Conservation (phyloP, 441 rosid genomes). For the Syzygium syzygioides region DNA sequence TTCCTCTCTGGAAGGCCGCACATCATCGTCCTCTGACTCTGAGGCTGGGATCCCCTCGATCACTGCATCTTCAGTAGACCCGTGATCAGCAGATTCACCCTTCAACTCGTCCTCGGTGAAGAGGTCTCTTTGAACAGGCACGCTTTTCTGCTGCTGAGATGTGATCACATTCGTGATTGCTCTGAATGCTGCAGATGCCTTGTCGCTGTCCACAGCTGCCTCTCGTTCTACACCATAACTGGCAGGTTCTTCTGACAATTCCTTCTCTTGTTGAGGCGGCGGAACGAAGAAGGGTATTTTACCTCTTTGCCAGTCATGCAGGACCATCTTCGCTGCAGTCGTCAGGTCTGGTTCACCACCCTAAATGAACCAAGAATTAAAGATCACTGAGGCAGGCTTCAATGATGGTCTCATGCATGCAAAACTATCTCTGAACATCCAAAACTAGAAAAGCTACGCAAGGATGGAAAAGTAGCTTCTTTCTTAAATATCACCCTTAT, state of each 20-base stretch:
- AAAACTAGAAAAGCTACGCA: neutral
- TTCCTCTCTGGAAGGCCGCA: neutral
- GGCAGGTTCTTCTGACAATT: slow-evolving; percentile 22
- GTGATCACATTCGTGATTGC: slow-evolving; percentile 75
- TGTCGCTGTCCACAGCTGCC: slow-evolving; percentile 35
- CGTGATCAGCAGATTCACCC: slow-evolving; percentile 25
- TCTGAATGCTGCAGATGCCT: slow-evolving; percentile 61
- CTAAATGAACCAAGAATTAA: slow-evolving; percentile 21
- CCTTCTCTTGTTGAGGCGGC: slow-evolving; percentile 46
- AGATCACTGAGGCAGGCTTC: neutral
- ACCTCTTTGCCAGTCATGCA: slow-evolving; percentile 99
- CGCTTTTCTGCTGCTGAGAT: slow-evolving; percentile 65
- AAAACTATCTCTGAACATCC: neutral
- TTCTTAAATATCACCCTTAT: neutral
- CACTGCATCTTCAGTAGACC: slow-evolving; percentile 1
- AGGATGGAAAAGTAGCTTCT: neutral
- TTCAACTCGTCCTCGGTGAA: slow-evolving; percentile 52
- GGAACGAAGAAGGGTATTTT: slow-evolving; percentile 84
- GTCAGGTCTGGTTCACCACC: slow-evolving; percentile 89
- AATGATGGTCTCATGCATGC: neutral
- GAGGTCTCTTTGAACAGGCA: slow-evolving; percentile 85
- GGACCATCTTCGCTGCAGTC: slow-evolving; percentile 92
- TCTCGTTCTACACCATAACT: slow-evolving; percentile 35
- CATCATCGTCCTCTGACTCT: slow-evolving; percentile 1
- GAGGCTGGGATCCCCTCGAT: neutral